These are phyloP conservation scores for Phlebiopsis gigantea DNA, from an alignment of 768 basidiomycete species.

Conservation along the genomic window DNA sequence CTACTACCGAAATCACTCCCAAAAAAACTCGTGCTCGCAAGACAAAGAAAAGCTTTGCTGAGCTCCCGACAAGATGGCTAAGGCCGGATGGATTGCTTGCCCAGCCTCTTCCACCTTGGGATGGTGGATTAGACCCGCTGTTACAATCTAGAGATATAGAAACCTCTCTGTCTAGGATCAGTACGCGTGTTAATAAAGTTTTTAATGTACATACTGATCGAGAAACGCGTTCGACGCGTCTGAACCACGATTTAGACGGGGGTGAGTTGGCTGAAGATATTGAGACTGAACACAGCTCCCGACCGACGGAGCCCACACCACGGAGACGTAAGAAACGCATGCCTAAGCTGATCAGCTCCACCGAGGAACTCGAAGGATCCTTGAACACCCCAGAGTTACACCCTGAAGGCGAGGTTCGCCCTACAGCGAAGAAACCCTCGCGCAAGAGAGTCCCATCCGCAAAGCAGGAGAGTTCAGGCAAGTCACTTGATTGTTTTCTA, in stretches of 20 bases:
- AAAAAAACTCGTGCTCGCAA: background rate
- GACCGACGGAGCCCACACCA: background rate
- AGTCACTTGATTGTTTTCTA: too few relatives aligned
- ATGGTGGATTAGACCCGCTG: conserved; percentile 24
- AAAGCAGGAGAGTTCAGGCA: conserved; percentile 1
- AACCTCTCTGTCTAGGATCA: background rate
- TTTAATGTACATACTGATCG: background rate
- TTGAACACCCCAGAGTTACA: background rate
- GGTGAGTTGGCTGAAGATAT: background rate
- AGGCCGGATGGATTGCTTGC: conserved; percentile 40
- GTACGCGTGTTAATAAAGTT: background rate
- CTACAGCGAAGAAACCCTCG: background rate
- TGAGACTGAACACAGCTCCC: background rate
- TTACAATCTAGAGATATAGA: background rate
- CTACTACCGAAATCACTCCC: background rate
- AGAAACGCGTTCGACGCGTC: background rate
- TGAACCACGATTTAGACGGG: background rate
- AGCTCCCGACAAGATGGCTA: conserved; percentile 48
- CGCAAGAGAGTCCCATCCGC: background rate
- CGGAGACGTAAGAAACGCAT: background rate
- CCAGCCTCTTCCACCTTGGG: conserved; percentile 39
- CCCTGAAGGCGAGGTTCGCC: background rate
- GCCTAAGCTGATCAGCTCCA: background rate
- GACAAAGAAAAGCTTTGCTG: conserved; percentile 49
- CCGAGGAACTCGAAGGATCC: background rate